Conservation (phyloP, 148 eudicot species). For the Camellia sinensis region DNA sequence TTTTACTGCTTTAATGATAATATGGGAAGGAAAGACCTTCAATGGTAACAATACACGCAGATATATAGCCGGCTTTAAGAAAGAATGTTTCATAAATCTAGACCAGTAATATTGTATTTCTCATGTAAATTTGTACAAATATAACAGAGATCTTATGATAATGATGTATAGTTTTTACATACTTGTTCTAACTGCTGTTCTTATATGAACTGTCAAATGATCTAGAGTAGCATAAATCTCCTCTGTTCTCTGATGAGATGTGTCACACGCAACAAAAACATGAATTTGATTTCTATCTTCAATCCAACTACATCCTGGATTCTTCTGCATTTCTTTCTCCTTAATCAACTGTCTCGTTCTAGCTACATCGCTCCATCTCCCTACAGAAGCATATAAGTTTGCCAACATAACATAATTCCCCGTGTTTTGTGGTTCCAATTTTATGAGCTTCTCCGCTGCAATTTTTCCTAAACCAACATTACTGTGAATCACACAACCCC, state of each 20-base stretch:
- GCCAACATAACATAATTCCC: constrained; percentile 58
- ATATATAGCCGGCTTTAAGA: constrained; percentile 70
- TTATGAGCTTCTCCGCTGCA: constrained; percentile 48
- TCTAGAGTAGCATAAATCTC: constrained; percentile 38
- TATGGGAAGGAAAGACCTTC: constrained; percentile 67
- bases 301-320: constrained; percentile 68
- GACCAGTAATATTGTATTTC: background rate
- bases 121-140: background rate
- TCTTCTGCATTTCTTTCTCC: constrained; percentile 36
- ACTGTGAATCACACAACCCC: constrained; percentile 42
- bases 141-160: background rate
- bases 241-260: constrained; percentile 36
- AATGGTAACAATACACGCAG: constrained; percentile 71
- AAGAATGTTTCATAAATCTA: constrained; percentile 37
- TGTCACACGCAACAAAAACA: constrained; percentile 45
- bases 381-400: constrained; percentile 50
- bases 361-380: constrained; percentile 48
- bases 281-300: constrained; percentile 48
- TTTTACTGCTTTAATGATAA: too few relatives aligned
- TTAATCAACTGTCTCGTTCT: constrained; percentile 41
- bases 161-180: background rate
- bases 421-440: constrained; percentile 44
- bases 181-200: constrained; percentile 6
- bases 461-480: constrained; percentile 42
- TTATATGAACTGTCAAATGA: constrained; percentile 33